Conservation (phyloP, 83 land plant genomes). For the Isoetes engelmannii region DNA sequence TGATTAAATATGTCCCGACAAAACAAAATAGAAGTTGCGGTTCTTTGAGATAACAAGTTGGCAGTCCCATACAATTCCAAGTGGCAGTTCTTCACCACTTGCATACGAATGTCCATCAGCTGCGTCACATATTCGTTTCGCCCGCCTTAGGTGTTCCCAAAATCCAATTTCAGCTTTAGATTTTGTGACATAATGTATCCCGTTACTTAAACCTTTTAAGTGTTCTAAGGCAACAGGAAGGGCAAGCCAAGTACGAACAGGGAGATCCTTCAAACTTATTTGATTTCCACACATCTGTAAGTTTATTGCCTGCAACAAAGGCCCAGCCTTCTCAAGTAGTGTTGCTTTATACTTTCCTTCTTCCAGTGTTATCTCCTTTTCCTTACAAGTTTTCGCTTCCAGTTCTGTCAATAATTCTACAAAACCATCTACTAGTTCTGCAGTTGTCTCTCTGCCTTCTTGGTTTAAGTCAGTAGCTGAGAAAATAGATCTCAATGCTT, state of each 20-base stretch:
- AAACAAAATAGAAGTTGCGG: background rate
- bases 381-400: conserved; percentile 15
- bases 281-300: conserved; percentile 24
- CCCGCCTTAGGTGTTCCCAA: background rate
- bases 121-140: conserved; percentile 21
- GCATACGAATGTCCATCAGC: conserved; percentile 52
- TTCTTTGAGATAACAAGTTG: background rate
- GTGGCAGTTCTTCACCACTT: conserved; percentile 81
- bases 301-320: conserved; percentile 42
- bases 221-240: conserved; percentile 57
- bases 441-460: conserved; percentile 19
- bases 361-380: conserved; percentile 14
- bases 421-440: conserved; percentile 33
- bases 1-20: conserved; percentile 3
- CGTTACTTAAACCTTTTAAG: conserved; percentile 34
- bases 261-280: conserved; percentile 40
- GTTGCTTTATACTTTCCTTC: conserved; percentile 11
- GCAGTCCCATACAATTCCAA: conserved; percentile 62
- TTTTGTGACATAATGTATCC: conserved; percentile 14
- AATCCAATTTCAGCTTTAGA: background rate
- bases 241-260: conserved; percentile 51
- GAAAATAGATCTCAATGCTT: conserved; percentile 41
- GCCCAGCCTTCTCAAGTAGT: conserved; percentile 18
- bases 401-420: conserved; percentile 31
- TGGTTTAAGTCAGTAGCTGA: conserved; percentile 12